Base-by-base conservation (phyloP, 1,139 yeast genomes). In the Kazachstania sp. region DNA sequence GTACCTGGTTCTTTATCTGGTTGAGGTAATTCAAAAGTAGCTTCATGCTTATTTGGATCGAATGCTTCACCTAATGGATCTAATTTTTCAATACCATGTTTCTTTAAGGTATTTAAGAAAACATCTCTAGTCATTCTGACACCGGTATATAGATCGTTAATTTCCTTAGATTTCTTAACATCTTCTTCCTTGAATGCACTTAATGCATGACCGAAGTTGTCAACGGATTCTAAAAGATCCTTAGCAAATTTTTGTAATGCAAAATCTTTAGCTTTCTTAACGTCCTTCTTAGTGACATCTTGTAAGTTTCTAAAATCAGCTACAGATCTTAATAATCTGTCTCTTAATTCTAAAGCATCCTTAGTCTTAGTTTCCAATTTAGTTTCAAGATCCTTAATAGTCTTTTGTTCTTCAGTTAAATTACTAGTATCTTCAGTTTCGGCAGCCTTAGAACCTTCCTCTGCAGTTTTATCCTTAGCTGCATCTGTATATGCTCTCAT, bases 271-370 rank as follows among this genome's bases (percentile, higher is more conserved):
- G 96, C 90, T 70, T 86, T 86, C 67, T 84, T 83, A 45, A 86
- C 73, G 65, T 90, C 97, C 56, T 86, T 78, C 70, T 84, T 84
- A 54, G 97, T 87, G 43, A 92, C 81, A 61, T 86, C 94, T 72
- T 90, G 97, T 59, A 90, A 74, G 71, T 86, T 87, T 62, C 95
- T 82, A 81, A 87, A 90, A 66, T 90, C 97, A 23, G 97, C 96
- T 48, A 87, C 76, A 30, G 95, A 79, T 60, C 95, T 79, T 51
- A 87, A 75, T 63, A 85, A 83, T 59, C 82, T 81, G 68, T 87
- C 94, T 69, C 86, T 87, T 72, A 85, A 72, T 58, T 83, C 86
- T 29, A 88, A 92, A 53, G 77, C 74, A 54, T 87, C 95, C 65
- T 85, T 86, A 62, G 83, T 90, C 68, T 86, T 86, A 53, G 74